phyloP scores from a whole-genome alignment of 306 rosid genomes.

The Casuarina equisetifolia region DNA sequence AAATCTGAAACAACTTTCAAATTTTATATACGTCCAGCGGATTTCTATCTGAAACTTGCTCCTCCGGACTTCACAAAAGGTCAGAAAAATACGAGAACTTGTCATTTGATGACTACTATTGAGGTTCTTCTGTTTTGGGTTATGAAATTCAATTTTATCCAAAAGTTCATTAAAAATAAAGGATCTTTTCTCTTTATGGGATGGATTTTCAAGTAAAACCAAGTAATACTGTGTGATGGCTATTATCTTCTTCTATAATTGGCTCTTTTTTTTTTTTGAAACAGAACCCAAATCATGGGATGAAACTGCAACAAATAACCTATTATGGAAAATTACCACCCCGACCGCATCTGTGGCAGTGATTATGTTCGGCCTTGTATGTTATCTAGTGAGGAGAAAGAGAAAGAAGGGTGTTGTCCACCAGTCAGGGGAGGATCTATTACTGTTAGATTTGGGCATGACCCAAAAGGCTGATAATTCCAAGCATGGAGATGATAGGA shows the following conservation, averaged over 20 bases:
- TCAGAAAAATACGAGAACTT: neutral
- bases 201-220: neutral
- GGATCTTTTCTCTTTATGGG: too few relatives aligned
- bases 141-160: too few relatives aligned
- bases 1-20: slow-evolving; percentile 11
- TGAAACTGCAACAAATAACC: too few relatives aligned
- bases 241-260: neutral
- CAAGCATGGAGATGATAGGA: neutral
- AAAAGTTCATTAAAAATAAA: too few relatives aligned
- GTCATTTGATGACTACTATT: neutral
- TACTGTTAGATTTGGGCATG: too few relatives aligned
- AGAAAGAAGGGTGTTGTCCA: slow-evolving; percentile 17
- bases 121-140: neutral
- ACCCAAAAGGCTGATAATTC: neutral
- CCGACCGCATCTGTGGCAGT: neutral
- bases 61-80: too few relatives aligned
- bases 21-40: neutral
- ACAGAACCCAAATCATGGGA: too few relatives aligned
- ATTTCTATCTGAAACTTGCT: too few relatives aligned
- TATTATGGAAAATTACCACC: neutral
- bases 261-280: too few relatives aligned
- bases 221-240: neutral
- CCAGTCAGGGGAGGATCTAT: slow-evolving; percentile 17
- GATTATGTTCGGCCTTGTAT: neutral
- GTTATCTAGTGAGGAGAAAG: slow-evolving; percentile 8